Evolutionary conservation across 768 basidiomycete genomes (phyloP).

Genomic region (Heimioporus sp.): DNA sequence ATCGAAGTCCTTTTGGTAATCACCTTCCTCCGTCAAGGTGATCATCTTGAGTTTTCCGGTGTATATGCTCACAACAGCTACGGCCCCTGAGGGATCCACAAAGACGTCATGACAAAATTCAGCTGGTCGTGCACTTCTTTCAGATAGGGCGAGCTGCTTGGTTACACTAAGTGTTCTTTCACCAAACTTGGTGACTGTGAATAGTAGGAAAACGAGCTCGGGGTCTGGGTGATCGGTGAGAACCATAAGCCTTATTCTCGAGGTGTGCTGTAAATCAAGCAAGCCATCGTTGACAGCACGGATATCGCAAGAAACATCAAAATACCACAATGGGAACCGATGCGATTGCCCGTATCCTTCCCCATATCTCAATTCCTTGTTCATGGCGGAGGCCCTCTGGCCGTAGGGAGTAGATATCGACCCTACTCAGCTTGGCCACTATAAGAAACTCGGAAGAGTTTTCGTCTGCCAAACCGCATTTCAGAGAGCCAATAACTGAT

Average conservation of each 20-base stretch:
- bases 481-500: conserved; percentile 66
- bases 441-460: conserved; percentile 59
- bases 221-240: conserved; percentile 79
- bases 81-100: conserved; percentile 58
- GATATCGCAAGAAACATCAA: conserved; percentile 5
- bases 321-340: conserved; percentile 55
- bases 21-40: conserved; percentile 48
- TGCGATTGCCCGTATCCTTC: conserved; percentile 56
- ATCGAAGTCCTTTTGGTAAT: conserved; percentile 57
- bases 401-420: conserved; percentile 68
- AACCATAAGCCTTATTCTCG: conserved; percentile 50
- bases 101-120: conserved; percentile 73
- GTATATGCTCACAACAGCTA: conserved; percentile 67
- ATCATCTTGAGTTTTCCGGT: conserved; percentile 69
- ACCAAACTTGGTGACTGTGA: conserved; percentile 37
- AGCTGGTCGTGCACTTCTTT: conserved; percentile 54
- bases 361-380: conserved; percentile 66
- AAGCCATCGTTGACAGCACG: conserved; percentile 5
- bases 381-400: conserved; percentile 59
- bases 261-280: conserved; percentile 25
- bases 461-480: conserved; percentile 57
- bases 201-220: conserved; percentile 62
- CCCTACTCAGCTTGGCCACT: conserved; percentile 60
- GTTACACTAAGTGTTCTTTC: conserved; percentile 35
- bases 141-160: conserved; percentile 51